Evolutionary conservation across 2,329 filamentous ascomycete species (phyloP).

Genomic region (Trichoderma asperellum): DNA sequence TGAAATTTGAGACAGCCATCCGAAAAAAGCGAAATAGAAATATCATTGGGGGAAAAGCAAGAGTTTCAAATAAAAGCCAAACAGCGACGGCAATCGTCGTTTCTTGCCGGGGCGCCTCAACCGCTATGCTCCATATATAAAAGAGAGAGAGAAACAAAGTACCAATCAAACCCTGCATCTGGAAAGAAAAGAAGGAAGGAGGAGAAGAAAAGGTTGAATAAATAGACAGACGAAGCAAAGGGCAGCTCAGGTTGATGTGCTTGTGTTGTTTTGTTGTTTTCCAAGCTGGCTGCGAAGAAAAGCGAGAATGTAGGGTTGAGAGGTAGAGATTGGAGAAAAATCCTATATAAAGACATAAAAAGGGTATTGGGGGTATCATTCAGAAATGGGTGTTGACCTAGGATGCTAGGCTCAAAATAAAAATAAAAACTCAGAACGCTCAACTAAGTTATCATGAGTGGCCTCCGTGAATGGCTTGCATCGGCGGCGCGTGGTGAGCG

Average conservation of each 20-base stretch:
- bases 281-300: slow-evolving; percentile 15
- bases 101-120: slow-evolving; percentile 42
- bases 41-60: slow-evolving; percentile 2
- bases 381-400: slow-evolving; percentile 33
- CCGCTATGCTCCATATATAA: slow-evolving; percentile 47
- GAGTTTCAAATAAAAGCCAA: slow-evolving; percentile 24
- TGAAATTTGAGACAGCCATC: slow-evolving; percentile 3
- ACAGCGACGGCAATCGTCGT: slow-evolving; percentile 34
- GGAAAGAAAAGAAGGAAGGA: slow-evolving; percentile 27
- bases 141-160: slow-evolving; percentile 20
- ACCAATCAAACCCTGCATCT: slow-evolving; percentile 31
- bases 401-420: background rate
- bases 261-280: background rate
- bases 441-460: slow-evolving; percentile 48
- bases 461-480: slow-evolving; percentile 58
- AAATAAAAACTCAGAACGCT: background rate
- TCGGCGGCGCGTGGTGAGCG: slow-evolving; percentile 38
- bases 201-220: slow-evolving; percentile 28
- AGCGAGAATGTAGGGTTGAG: slow-evolving; percentile 23
- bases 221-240: slow-evolving; percentile 34
- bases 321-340: background rate
- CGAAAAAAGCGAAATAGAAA: slow-evolving; percentile 2
- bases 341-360: slow-evolving; percentile 7
- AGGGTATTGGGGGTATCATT: slow-evolving; percentile 38
- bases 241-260: background rate